Conservation (phyloP, 768 basidiomycete species). For the Tremella mesenterica region DNA sequence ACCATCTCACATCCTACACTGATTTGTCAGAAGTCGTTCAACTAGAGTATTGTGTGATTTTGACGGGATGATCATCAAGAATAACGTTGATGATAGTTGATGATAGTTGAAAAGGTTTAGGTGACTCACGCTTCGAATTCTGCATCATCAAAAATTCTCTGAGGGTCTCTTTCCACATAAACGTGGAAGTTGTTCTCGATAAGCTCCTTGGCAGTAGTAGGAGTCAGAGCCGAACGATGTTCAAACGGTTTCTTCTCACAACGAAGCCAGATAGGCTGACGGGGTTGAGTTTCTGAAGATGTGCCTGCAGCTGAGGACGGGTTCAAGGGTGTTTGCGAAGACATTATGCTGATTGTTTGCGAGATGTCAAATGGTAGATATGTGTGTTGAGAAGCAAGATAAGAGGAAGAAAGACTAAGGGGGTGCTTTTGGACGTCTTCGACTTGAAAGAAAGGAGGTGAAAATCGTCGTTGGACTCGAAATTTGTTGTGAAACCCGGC, state of each 20-base stretch:
- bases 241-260: constrained; percentile 97
- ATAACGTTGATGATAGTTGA: neutral
- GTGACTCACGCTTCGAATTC: constrained; percentile 91
- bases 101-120: neutral
- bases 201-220: constrained; percentile 76
- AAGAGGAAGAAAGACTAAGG: too few species aligned
- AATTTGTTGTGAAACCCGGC: too few species aligned
- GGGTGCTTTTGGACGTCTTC: too few species aligned
- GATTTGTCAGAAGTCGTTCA: constrained; percentile 7
- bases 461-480: too few species aligned
- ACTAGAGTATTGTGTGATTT: neutral
- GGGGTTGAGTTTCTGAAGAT: constrained; percentile 36
- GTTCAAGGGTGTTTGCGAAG: constrained; percentile 7
- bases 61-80: neutral
- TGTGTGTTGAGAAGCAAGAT: too few species aligned
- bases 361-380: too few species aligned
- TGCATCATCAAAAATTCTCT: constrained; percentile 84
- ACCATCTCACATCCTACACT: constrained; percentile 88
- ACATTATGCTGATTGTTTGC: too few species aligned
- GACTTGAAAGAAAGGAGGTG: too few species aligned
- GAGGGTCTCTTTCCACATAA: constrained; percentile 81
- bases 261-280: constrained; percentile 71
- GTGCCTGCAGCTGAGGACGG: constrained; percentile 34
- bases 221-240: constrained; percentile 82
- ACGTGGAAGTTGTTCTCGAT: constrained; percentile 85